A percentile compares a stretch with the other conserved stretches of the same genome.
These are phyloP conservation scores for Skeletonema menzelii DNA, from an alignment of 108 stramenopile genomes.

Conservation along the genomic window DNA sequence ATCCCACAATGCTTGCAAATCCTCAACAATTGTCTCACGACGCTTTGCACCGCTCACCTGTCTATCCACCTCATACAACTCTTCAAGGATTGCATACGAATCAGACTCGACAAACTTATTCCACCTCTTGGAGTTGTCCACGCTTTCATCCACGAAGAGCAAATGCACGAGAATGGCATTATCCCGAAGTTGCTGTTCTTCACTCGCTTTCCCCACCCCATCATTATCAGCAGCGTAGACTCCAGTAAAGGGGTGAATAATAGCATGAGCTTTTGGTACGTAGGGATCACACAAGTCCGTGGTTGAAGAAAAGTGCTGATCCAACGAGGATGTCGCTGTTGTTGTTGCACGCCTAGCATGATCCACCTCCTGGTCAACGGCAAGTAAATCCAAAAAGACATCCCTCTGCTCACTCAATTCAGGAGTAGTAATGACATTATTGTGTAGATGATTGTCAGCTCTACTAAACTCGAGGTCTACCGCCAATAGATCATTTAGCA, in stretches of 20 bases:
- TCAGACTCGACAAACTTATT: constrained; percentile 11
- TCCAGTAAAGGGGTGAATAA: constrained; percentile 16
- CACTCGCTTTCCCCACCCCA: background rate
- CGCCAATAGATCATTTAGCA: constrained; percentile 16
- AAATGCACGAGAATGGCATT: constrained; percentile 34
- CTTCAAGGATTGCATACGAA: constrained; percentile 18
- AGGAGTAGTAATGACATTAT: constrained; percentile 14
- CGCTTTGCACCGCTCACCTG: constrained; percentile 38
- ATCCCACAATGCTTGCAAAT: constrained; percentile 40
- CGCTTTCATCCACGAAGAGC: constrained; percentile 32
- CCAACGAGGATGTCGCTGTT: background rate
- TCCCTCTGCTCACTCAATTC: constrained; percentile 22
- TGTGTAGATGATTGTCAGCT: constrained; percentile 3
- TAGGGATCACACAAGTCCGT: constrained; percentile 35
- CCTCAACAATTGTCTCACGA: constrained; percentile 25
- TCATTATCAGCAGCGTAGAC: constrained; percentile 16
- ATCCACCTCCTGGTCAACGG: constrained; percentile 35
- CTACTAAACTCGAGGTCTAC: constrained; percentile 31
- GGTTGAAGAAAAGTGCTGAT: constrained; percentile 11
- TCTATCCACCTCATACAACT: constrained; percentile 26
- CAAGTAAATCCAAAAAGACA: constrained; percentile 28
- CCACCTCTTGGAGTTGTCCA: constrained; percentile 26
- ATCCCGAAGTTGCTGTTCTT: constrained; percentile 6
- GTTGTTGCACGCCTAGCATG: background rate
- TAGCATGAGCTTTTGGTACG: constrained; percentile 1